Conservation (phyloP, 257 asterid species). For the Scutellaria baicalensis region DNA sequence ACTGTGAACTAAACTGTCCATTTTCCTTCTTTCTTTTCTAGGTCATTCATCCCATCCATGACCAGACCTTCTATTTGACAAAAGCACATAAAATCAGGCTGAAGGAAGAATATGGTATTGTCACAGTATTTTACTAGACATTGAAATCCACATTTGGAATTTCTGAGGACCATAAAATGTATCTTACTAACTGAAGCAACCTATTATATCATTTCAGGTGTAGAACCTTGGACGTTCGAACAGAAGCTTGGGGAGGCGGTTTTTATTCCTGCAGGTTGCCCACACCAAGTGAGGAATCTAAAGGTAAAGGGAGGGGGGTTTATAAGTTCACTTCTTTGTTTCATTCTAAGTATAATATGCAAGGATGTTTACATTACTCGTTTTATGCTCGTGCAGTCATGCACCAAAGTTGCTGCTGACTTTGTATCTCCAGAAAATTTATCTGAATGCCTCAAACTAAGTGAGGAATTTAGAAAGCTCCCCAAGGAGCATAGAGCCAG, state of each 20-base stretch:
- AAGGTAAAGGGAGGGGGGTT: conserved; percentile 35
- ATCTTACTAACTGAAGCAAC: background rate
- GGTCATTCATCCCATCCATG: conserved; percentile 95
- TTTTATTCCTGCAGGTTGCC: conserved; percentile 97
- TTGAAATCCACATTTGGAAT: no score
- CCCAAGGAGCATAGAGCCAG: conserved; percentile 80
- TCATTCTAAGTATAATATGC: background rate
- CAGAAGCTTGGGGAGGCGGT: conserved; percentile 91
- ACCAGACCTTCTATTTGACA: conserved; percentile 80
- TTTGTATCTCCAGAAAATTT: conserved; percentile 93
- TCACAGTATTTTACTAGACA: background rate
- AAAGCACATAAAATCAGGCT: conserved; percentile 61
- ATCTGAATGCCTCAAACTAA: conserved; percentile 63
- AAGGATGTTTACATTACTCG: background rate
- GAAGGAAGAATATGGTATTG: conserved; percentile 80
- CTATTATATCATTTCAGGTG: conserved; percentile 32
- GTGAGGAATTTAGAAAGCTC: conserved; percentile 80
- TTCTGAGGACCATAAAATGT: background rate
- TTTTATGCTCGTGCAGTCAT: conserved; percentile 49
- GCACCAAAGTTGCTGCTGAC: conserved; percentile 93
- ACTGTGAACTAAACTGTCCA: background rate
- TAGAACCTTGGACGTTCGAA: conserved; percentile 94
- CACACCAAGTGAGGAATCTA: conserved; percentile 95
- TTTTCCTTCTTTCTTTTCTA: conserved; percentile 15
- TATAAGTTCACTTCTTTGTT: background rate